A percentile compares a stretch with the other conserved stretches of the same genome.
Evolutionary conservation across 2,329 filamentous ascomycete species (phyloP).

Genomic region (Acephala macrosclerotiorum): DNA sequence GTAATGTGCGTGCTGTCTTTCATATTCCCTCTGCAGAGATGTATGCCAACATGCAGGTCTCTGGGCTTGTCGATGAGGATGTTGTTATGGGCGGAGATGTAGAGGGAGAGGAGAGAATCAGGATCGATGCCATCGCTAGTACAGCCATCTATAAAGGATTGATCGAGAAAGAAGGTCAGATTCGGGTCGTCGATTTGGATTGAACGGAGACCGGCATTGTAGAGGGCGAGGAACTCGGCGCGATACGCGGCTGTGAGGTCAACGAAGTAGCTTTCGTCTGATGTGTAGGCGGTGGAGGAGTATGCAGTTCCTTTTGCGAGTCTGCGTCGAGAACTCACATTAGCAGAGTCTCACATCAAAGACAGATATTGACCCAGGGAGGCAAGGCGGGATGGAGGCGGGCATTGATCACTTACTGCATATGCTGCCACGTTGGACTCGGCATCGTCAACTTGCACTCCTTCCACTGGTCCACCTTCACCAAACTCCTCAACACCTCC

Average conservation of each 20-base stretch:
- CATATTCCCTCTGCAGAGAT: conserved; percentile 13
- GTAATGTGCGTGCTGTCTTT: neutral
- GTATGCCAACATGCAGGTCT: conserved; percentile 1
- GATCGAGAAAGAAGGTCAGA: conserved; percentile 11
- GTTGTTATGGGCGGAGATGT: conserved; percentile 5
- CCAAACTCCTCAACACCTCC: neutral
- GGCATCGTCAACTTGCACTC: conserved; percentile 14
- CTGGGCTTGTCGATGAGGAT: neutral
- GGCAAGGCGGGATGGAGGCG: neutral
- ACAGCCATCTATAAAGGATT: neutral
- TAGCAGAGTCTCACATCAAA: neutral
- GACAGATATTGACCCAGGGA: neutral
- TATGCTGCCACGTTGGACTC: conserved; percentile 7
- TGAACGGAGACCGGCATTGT: conserved; percentile 12
- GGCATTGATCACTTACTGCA: neutral
- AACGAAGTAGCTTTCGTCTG: conserved; percentile 3
- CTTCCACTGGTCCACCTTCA: conserved; percentile 3
- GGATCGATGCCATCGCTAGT: neutral
- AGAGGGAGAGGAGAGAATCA: conserved; percentile 3
- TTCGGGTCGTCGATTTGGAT: conserved; percentile 16
- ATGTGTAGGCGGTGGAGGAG: neutral
- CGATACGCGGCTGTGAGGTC: conserved; percentile 14
- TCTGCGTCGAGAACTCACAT: neutral
- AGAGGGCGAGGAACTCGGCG: conserved; percentile 7
- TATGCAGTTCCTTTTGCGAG: conserved; percentile 12